Base-by-base conservation (phyloP, 176 grass and related monocot species). In the Hyparrhenia diplandra region DNA sequence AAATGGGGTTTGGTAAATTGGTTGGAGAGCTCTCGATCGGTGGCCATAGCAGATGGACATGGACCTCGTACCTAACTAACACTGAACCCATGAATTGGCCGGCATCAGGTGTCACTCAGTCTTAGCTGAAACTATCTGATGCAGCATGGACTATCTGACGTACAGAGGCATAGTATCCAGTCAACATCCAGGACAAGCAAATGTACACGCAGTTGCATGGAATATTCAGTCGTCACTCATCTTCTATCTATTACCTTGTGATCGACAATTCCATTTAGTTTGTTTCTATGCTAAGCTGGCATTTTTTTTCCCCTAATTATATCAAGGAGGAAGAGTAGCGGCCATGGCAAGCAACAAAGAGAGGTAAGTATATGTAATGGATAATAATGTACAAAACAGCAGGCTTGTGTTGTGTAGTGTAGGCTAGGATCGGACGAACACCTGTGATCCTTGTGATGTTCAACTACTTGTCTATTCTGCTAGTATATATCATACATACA, bases 61-160 rank as follows among this genome's bases (percentile, higher is more conserved):
- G 31, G 73, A 77, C 65, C 29, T 62, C 23, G n/a, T 66, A 87
- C 85, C 80, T 27, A 83, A 73, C 80, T 21, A 83, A 82, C 73
- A 6, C 14, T 0, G 18, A 77, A 17, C 63, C 31, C 17, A 11
- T 29, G 30, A 16, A 52, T 12, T 14, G 73, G 5, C 16, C 46
- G 5, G 46, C 45, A 47, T 47, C 45, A 47, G 45, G 5, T 47
- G 43, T 14, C 45, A 14, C 21, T 45, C 28, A 64, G n/a, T n/a
- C n/a, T n/a, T n/a, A n/a, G n/a, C n/a, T n/a, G n/a, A n/a, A n/a
- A n/a, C n/a, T n/a, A n/a, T n/a, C n/a, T n/a, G n/a, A n/a, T n/a
- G n/a, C n/a, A n/a, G n/a, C n/a, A n/a, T n/a, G n/a, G n/a, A n/a
- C n/a, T n/a, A n/a, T n/a, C n/a, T n/a, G n/a, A n/a, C n/a, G n/a